Evolutionary conservation across 805 yeast species (phyloP).

Genomic region (Alloascoidea africana): DNA sequence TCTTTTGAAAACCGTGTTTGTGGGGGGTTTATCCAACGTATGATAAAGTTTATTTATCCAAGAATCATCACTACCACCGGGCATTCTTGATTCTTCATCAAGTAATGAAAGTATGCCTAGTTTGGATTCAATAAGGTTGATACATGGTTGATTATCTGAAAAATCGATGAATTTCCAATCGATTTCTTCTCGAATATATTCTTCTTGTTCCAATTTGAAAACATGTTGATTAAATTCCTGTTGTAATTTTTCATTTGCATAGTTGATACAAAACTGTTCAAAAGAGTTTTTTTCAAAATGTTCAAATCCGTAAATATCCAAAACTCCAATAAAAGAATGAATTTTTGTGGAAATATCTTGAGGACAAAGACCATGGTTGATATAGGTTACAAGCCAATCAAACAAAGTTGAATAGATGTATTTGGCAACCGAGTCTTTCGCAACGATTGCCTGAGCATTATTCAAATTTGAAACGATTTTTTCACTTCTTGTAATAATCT

Average conservation of each 20-base stretch:
- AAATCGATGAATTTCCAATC: conserved; percentile 80
- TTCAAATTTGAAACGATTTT: conserved; percentile 59
- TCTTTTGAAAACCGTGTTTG: conserved; percentile 54
- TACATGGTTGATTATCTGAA: conserved; percentile 76
- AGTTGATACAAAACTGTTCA: conserved; percentile 76
- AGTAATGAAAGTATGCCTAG: conserved; percentile 58
- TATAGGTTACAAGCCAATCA: conserved; percentile 69
- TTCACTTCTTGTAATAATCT: conserved; percentile 64
- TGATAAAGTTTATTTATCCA: conserved; percentile 72
- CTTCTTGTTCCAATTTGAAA: conserved; percentile 73
- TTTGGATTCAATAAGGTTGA: conserved; percentile 60
- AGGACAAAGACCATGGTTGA: conserved; percentile 59
- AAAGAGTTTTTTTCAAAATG: conserved; percentile 72
- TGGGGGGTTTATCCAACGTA: conserved; percentile 57
- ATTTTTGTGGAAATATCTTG: conserved; percentile 39
- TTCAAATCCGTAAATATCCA: conserved; percentile 79
- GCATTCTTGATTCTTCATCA: conserved; percentile 78
- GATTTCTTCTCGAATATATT: conserved; percentile 62
- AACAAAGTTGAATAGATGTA: conserved; percentile 66
- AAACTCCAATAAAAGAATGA: conserved; percentile 61
- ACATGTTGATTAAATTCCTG: conserved; percentile 80
- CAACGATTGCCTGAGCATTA: conserved; percentile 58
- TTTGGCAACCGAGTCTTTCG: conserved; percentile 74
- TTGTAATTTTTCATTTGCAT: conserved; percentile 74
- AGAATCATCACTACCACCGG: conserved; percentile 66